These are phyloP conservation scores for Pythium aristosporum DNA, from an alignment of 352 stramenopile genomes.

Conservation along the genomic window DNA sequence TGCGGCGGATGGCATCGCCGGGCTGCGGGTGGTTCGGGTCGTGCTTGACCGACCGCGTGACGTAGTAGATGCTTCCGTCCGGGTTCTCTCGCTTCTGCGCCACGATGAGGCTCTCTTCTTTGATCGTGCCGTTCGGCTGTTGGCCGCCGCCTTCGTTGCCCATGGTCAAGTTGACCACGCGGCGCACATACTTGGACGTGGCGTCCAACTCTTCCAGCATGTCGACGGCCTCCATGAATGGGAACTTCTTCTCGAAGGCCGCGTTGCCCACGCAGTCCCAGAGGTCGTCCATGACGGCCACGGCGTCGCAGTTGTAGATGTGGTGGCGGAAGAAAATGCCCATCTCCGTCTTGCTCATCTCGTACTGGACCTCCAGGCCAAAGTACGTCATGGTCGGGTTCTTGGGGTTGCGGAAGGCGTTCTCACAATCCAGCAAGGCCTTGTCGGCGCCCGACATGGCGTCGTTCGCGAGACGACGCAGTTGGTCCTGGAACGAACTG, in stretches of 20 bases:
- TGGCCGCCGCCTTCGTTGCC: slow-evolving; percentile 49
- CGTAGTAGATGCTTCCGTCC: slow-evolving; percentile 68
- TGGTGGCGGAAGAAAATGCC: slow-evolving; percentile 86
- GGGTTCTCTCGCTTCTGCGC: slow-evolving; percentile 81
- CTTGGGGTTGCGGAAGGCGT: slow-evolving; percentile 76
- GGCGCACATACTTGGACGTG: slow-evolving; percentile 82
- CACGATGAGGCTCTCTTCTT: slow-evolving; percentile 75
- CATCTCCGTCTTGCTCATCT: slow-evolving; percentile 87
- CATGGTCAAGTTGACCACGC: slow-evolving; percentile 80
- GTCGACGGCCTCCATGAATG: slow-evolving; percentile 74
- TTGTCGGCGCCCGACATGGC: slow-evolving; percentile 60
- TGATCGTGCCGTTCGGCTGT: slow-evolving; percentile 74
- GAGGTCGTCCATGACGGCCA: slow-evolving; percentile 69
- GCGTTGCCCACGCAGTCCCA: slow-evolving; percentile 73
- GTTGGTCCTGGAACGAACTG: slow-evolving; percentile 77
- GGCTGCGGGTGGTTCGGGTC: slow-evolving; percentile 74
- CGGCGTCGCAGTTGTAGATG: slow-evolving; percentile 77
- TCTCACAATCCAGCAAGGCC: slow-evolving; percentile 69
- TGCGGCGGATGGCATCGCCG: slow-evolving; percentile 65
- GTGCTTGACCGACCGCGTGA: slow-evolving; percentile 60
- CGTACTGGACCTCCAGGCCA: slow-evolving; percentile 85
- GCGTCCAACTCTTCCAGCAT: slow-evolving; percentile 71
- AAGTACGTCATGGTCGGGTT: slow-evolving; percentile 90
- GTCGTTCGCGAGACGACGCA: slow-evolving; percentile 63
- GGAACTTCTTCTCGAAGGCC: slow-evolving; percentile 80